These are phyloP conservation scores for Histomonas meleagridis DNA, from an alignment of 208 protist species.

Conservation along the genomic window DNA sequence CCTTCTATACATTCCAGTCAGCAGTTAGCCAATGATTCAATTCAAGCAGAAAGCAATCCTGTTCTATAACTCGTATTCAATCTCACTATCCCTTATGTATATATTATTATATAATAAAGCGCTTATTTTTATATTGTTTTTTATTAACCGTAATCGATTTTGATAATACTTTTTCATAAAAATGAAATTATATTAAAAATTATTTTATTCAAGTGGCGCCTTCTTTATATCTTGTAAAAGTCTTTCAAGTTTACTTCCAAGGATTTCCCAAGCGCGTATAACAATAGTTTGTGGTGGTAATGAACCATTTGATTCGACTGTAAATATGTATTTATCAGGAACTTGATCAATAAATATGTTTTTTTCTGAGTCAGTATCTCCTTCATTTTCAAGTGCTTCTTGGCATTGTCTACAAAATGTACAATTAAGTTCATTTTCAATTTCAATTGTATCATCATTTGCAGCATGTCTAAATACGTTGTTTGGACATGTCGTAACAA, in stretches of 20 bases:
- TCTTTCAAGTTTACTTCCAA: conserved; percentile 37
- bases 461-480: not conserved
- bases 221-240: conserved; percentile 33
- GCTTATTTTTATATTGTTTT: too few relatives aligned
- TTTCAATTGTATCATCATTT: not conserved
- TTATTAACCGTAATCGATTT: too few relatives aligned
- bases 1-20: too few relatives aligned
- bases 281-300: conserved; percentile 41
- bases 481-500: not conserved
- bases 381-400: not conserved
- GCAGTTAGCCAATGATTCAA: too few relatives aligned
- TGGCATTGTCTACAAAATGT: conserved; percentile 24
- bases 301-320: conserved; percentile 41
- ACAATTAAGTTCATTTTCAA: not conserved
- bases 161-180: too few relatives aligned
- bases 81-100: too few relatives aligned
- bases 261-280: not conserved
- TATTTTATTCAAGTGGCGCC: too few relatives aligned
- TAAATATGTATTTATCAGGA: conserved; percentile 28
- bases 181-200: too few relatives aligned
- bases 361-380: not conserved
- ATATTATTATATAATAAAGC: too few relatives aligned
- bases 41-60: too few relatives aligned
- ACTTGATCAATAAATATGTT: not conserved
- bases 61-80: too few relatives aligned